Base-by-base conservation (phyloP, 768 basidiomycete species). In the Russula emetica region DNA sequence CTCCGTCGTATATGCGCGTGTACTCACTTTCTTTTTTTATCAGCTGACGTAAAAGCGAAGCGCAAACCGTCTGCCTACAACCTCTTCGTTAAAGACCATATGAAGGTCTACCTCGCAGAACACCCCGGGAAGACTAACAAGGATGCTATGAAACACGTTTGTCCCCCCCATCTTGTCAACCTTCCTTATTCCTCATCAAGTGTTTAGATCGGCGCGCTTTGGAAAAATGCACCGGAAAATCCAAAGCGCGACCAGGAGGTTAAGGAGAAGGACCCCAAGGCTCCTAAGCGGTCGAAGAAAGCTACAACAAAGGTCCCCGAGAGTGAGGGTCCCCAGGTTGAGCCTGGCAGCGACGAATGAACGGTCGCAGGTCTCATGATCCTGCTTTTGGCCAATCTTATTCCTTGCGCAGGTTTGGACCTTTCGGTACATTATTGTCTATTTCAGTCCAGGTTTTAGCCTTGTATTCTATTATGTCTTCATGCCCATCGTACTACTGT, bases 211-310 rank as follows among this genome's bases (percentile, higher is more conserved):
- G 84, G 79, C 6, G 74, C 71, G 0, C 60, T 82, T 60, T 86
- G 85, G 85, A 78, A 75, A 51, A 78, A 84, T 61, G 78, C 85
- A 0, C 82, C 83, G 1, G 84, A 85, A 70, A 87, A 87, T 70
- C 85, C 85, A 1, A 86, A 84, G 63, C 80, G 83, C 28, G 85
- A 84, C 22, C 78, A 82, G 62, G 79, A 78, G 20, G 70, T 77
- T 36, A 83, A 80, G 64, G 22, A 78, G n/a, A 77, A 73, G 53
- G 82, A 80, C 51, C 68, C 81, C 26, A 83, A 80, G 62, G 76
- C 70, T 8, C 69, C 76, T 1, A 67, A 57, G 50, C 53, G 61
- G 42, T 26, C 60, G 18, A 62, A 62, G 65, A 68, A 66, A 32
- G 61, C 45, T 20, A 36, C 45, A 9, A 40, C 40, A 44, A 53